These are phyloP conservation scores for Eremochloa ophiuroides DNA, from an alignment of 176 grass and related monocot genomes.

Conservation along the genomic window DNA sequence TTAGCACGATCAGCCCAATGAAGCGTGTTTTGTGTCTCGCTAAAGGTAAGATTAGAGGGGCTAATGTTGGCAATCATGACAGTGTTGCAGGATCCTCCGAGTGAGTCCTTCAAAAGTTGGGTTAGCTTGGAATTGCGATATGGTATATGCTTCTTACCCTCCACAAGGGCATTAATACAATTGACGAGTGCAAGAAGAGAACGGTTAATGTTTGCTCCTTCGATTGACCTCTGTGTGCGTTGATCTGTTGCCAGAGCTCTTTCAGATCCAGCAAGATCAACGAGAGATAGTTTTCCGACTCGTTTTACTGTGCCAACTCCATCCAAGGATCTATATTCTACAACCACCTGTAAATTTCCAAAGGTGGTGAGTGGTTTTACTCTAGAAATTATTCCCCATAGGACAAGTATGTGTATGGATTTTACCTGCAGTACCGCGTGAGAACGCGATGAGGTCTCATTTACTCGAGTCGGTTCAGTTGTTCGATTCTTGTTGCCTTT, in stretches of 20 bases:
- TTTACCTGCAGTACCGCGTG: conserved; percentile 93
- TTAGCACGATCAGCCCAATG: conserved; percentile 99
- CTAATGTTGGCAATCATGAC: conserved; percentile 98
- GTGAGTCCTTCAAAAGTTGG: conserved; percentile 95
- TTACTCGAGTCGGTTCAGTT: conserved; percentile 83
- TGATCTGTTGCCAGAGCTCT: conserved; percentile 92
- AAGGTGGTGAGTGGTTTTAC: not conserved
- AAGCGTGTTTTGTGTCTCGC: conserved; percentile 95
- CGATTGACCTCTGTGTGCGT: conserved; percentile 69
- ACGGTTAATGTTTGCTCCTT: conserved; percentile 94
- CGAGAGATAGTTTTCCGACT: conserved; percentile 85
- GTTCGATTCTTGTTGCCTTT: conserved; percentile 96
- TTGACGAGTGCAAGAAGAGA: conserved; percentile 90
- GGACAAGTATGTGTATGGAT: not conserved
- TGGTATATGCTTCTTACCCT: conserved; percentile 95
- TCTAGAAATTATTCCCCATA: not conserved
- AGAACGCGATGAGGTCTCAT: conserved; percentile 92
- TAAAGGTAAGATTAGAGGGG: conserved; percentile 63
- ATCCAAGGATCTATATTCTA: conserved; percentile 77
- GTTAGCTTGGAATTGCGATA: conserved; percentile 96
- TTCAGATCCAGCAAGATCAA: conserved; percentile 97
- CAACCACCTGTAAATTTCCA: conserved; percentile 57
- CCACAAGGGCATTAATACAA: conserved; percentile 93
- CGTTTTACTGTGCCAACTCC: conserved; percentile 39
- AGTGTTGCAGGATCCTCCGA: conserved; percentile 85